These are phyloP conservation scores for Xenoacremonium recifei DNA, from an alignment of 2,329 filamentous ascomycete species.

Conservation along the genomic window DNA sequence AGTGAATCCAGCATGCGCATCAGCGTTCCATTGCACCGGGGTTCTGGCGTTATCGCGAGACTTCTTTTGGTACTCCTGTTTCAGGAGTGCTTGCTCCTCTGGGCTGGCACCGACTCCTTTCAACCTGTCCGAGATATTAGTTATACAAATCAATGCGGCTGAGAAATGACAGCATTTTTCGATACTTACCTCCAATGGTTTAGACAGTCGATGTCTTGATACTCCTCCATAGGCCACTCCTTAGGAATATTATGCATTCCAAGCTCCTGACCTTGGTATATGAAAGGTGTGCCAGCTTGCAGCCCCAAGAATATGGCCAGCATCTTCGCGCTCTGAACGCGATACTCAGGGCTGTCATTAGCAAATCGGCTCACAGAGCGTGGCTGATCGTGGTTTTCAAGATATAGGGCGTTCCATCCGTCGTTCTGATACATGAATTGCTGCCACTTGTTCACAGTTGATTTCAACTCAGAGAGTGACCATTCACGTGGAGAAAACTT, in stretches of 20 bases:
- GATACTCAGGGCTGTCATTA: conserved; percentile 47
- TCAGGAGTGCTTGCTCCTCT: too few relatives aligned
- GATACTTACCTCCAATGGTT: conserved; percentile 46
- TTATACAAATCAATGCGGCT: too few relatives aligned
- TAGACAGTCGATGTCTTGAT: conserved; percentile 65
- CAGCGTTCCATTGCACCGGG: conserved; percentile 69
- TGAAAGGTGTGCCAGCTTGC: conserved; percentile 61
- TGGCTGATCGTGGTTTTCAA: conserved; percentile 66
- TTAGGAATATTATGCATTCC: conserved; percentile 64
- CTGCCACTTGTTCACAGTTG: conserved; percentile 57
- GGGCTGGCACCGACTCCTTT: too few relatives aligned
- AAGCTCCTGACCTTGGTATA: conserved; percentile 71
- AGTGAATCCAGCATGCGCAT: conserved; percentile 64
- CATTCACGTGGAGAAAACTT: conserved; percentile 44
- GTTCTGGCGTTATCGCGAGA: conserved; percentile 69
- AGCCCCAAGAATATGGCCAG: conserved; percentile 56
- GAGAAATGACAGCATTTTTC: background rate
- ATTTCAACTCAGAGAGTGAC: conserved; percentile 51
- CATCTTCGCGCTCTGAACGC: conserved; percentile 55
- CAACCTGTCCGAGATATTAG: too few relatives aligned
- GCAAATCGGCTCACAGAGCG: conserved; percentile 58
- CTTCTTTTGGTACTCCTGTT: conserved; percentile 52
- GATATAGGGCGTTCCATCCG: conserved; percentile 64
- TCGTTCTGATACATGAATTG: conserved; percentile 56
- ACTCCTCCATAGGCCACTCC: conserved; percentile 62